These are phyloP conservation scores for Cladosporium cucumerinum DNA, from an alignment of 2,329 filamentous ascomycete genomes.

Conservation along the genomic window DNA sequence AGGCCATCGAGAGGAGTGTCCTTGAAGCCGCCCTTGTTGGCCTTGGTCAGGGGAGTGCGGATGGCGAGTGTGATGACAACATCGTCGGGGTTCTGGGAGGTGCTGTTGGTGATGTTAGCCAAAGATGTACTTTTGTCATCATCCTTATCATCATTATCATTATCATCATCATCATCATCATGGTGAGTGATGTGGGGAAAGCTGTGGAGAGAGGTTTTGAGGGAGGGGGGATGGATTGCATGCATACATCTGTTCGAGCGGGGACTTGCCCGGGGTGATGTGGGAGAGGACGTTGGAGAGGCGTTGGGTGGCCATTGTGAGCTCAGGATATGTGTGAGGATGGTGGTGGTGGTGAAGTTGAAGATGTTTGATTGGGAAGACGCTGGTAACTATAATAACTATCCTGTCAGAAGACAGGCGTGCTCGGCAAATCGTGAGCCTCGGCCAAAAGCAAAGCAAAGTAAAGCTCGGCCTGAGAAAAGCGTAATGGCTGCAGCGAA, in stretches of 20 bases:
- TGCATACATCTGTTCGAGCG: slow-evolving; percentile 72
- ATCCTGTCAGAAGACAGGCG: background rate
- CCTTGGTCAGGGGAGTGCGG: slow-evolving; percentile 86
- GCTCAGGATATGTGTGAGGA: slow-evolving; percentile 15
- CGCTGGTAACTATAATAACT: background rate
- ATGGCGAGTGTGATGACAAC: slow-evolving; percentile 91
- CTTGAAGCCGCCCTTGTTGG: slow-evolving; percentile 88
- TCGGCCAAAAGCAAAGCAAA: background rate
- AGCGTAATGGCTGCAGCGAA: background rate
- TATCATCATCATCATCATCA: too few relatives aligned
- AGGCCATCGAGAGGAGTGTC: slow-evolving; percentile 88
- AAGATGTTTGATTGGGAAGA: background rate
- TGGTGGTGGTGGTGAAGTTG: background rate
- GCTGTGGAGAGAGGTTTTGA: slow-evolving; percentile 14
- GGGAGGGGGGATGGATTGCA: too few relatives aligned
- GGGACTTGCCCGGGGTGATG: slow-evolving; percentile 66
- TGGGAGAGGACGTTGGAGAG: slow-evolving; percentile 86
- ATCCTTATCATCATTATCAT: too few relatives aligned
- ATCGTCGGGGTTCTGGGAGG: slow-evolving; percentile 80
- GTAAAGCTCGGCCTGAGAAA: background rate
- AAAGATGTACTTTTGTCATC: slow-evolving; percentile 15
- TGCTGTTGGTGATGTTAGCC: slow-evolving; percentile 44
- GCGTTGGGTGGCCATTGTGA: slow-evolving; percentile 74
- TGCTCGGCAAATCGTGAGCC: slow-evolving; percentile 11
- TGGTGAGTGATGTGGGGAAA: slow-evolving; percentile 54